Base-by-base conservation (phyloP, 2,329 filamentous ascomycete species). In the Dactylellina parvicollis region DNA sequence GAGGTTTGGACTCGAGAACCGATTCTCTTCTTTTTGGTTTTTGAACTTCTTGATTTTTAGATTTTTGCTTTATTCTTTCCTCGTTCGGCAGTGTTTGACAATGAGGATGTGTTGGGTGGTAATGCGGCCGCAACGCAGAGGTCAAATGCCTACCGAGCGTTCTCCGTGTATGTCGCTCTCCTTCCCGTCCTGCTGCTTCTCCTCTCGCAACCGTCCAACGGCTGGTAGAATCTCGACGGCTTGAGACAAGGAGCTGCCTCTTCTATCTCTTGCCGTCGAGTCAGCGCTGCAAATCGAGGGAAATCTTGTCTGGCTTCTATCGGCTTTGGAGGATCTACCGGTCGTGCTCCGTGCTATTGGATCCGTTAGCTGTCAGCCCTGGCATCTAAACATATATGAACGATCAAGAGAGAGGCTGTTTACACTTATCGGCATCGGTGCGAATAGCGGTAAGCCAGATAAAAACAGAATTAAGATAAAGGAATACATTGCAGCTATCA, bases 1-100 rank as follows among this genome's bases (percentile, higher is more conserved):
- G 60, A 73, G 69, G 69, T 73, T 73, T 61, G 60, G 69, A 66
- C 60, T 66, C 55, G 18, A 36, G 61, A 12, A 73, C 69, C 69
- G 32, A 54, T 52, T 36, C 26, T 62, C 50, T 46, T 69, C 47
- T 47, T 72, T 65, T 65, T 47, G 40, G 22, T 65, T 52, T 65
- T 59, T 72, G 54, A 36, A 38, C 30, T 49, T 60, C 46, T 50
- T 9, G 16, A n/a, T 49, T 26, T 47, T 10, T 2, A 55, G 24
- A 24, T 22, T 34, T 20, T 55, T 55, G 16, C 4, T 22, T 1
- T 8, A 9, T 38, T 56, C 14, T 42, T 36, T 24, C 18, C 2
- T 16, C 42, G 1, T 26, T 55, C 5, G 18, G 32, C 26, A 42
- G 22, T 28, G 30, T 42, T 22, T 42, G 20, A 3, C 12, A n/a